Conservation (phyloP, 177 flowering plant genomes). For the Vitis hybrid region DNA sequence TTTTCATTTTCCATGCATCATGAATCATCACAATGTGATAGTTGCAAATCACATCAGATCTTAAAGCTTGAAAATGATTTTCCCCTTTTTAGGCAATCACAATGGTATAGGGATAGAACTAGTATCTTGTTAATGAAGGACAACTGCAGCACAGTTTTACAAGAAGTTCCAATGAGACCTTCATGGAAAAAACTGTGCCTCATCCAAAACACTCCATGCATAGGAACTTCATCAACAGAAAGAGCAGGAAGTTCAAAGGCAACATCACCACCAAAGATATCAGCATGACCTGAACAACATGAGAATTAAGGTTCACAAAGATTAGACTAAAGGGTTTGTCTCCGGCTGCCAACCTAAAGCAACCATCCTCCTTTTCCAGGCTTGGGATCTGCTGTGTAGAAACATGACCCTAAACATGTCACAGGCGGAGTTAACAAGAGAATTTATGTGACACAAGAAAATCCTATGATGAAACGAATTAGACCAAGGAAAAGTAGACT, state of each 20-base stretch:
- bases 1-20: neutral
- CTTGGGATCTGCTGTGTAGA: constrained; percentile 2
- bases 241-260: neutral
- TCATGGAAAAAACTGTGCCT: neutral
- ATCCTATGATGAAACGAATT: constrained; percentile 30
- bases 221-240: neutral
- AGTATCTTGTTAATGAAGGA: neutral
- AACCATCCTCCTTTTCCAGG: constrained; percentile 9
- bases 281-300: neutral
- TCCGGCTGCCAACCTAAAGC: constrained; percentile 19
- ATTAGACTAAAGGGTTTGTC: neutral
- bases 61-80: neutral
- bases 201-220: neutral
- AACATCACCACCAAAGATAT: neutral
- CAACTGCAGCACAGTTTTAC: neutral
- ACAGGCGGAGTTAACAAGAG: constrained; percentile 22
- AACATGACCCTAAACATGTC: constrained; percentile 22
- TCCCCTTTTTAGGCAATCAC: neutral
- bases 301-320: constrained; percentile 2
- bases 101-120: neutral
- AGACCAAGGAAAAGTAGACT: constrained; percentile 34
- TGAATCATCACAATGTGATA: neutral
- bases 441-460: constrained; percentile 14
- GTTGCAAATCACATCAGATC: neutral
- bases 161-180: neutral